Evolutionary conservation across 495 filamentous ascomycete species (phyloP).

Genomic region (Penicillium arizonense): DNA sequence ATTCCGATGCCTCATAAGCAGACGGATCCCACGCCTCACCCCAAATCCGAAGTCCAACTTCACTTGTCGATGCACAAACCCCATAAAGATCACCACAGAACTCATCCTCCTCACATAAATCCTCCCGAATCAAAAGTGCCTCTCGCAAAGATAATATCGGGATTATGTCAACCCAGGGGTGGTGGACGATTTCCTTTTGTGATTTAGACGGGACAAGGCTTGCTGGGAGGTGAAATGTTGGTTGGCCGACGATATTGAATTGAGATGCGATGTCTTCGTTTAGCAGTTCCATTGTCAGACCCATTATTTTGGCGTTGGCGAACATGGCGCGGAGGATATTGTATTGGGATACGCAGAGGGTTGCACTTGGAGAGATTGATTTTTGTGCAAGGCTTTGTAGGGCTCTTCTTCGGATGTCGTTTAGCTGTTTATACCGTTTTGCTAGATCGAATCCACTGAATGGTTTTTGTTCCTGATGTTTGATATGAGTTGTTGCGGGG

Average conservation of each 20-base stretch:
- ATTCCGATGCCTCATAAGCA: slow-evolving; percentile 23
- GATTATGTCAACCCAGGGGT: slow-evolving; percentile 28
- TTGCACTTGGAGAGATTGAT: not conserved
- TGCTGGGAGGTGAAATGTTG: slow-evolving; percentile 13
- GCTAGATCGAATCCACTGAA: not conserved
- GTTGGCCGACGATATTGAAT: slow-evolving; percentile 19
- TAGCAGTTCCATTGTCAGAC: slow-evolving; percentile 12
- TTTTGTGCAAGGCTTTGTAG: not conserved
- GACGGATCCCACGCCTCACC: slow-evolving; percentile 24
- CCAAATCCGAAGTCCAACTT: slow-evolving; percentile 20
- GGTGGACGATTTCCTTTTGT: slow-evolving; percentile 21
- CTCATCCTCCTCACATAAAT: slow-evolving; percentile 18
- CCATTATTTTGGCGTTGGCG: slow-evolving; percentile 17
- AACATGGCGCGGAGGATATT: slow-evolving; percentile 16
- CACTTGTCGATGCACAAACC: not conserved
- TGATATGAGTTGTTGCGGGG: too few species aligned
- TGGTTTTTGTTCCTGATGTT: not conserved
- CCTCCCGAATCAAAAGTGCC: slow-evolving; percentile 1
- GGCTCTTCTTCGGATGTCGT: not conserved
- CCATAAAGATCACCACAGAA: slow-evolving; percentile 21
- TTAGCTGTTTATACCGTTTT: not conserved
- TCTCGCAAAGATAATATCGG: slow-evolving; percentile 19
- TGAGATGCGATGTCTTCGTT: slow-evolving; percentile 21
- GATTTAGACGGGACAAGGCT: slow-evolving; percentile 16
- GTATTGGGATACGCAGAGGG: slow-evolving; percentile 8